Evolutionary conservation across 495 filamentous ascomycete genomes (phyloP).

Genomic region (Penicillium silybi): DNA sequence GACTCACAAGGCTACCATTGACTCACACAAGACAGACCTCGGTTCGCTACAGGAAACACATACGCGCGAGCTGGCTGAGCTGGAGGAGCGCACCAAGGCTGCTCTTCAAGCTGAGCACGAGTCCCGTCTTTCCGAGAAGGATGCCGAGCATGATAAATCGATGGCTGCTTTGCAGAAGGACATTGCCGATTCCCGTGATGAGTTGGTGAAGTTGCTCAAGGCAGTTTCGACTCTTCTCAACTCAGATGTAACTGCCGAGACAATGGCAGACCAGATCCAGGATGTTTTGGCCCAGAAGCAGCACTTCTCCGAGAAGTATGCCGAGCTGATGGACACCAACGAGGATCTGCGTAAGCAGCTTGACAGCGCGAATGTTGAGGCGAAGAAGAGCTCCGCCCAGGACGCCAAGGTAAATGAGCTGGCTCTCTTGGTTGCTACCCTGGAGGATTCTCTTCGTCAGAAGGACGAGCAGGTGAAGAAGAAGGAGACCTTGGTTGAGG

Average conservation of each 20-base stretch:
- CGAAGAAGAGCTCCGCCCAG: constrained; percentile 32
- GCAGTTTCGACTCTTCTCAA: constrained; percentile 48
- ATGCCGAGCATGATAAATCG: constrained; percentile 55
- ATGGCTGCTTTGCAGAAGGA: constrained; percentile 63
- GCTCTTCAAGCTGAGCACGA: constrained; percentile 44
- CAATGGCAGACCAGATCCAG: constrained; percentile 44
- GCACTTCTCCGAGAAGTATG: constrained; percentile 43
- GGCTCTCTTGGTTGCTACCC: constrained; percentile 50
- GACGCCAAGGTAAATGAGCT: constrained; percentile 49
- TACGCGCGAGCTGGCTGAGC: constrained; percentile 45
- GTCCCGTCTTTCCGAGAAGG: constrained; percentile 41
- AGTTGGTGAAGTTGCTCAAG: constrained; percentile 58
- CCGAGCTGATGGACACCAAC: constrained; percentile 39
- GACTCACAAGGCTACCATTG: constrained; percentile 49
- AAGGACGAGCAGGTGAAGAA: constrained; percentile 70
- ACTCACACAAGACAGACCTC: constrained; percentile 51
- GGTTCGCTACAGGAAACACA: constrained; percentile 53
- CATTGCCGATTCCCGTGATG: constrained; percentile 64
- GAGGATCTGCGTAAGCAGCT: constrained; percentile 52
- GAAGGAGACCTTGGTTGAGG: constrained; percentile 58
- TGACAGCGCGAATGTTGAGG: constrained; percentile 36
- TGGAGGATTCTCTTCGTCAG: constrained; percentile 61
- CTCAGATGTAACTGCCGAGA: constrained; percentile 45
- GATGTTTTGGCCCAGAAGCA: constrained; percentile 43
- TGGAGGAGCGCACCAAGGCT: constrained; percentile 39